Evolutionary conservation across 2,329 filamentous ascomycete genomes (phyloP), one percentile per base, ranked within the genome.

Genomic region (Stemphylium beticola): DNA sequence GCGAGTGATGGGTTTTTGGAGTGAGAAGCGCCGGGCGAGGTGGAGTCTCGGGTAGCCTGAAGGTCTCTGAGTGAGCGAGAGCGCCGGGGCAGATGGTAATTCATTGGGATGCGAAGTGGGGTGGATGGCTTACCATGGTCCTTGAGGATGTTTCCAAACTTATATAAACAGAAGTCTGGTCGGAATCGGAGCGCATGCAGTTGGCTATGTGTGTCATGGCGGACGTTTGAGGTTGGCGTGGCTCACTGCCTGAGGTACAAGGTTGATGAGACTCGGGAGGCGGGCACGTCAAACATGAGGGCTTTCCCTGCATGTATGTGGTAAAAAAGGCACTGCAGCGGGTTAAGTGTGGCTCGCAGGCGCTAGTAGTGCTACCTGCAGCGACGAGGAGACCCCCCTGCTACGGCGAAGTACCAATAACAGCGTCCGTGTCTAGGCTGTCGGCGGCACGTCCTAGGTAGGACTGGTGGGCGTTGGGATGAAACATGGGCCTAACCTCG

Each of bases 151-250:
- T 70, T 72, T 74, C 73, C 49, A 66, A 60, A 42, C 62, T 61
- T 75, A 76, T 75, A 74, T 75, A 75, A 73, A 74, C 64, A 55
- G 65, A 64, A 46, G 66, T 63, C 53, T 62, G 70, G 50, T 69
- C 64, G 62, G 66, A 64, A 47, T 66, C 66, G 38, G 61, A 68
- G 49, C 75, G 72, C 61, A 77, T 75, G 72, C 74, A 76, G 71
- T 74, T 75, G 68, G 75, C 74, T 64, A 77, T 77, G 70, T 77
- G 75, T 74, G 73, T 72, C 74, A 77, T 76, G 71, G 68, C 61
- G 47, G 64, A 40, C 53, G 70, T 73, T 72, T 75, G 70, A 72
- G 65, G 64, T 61, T 64, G 62, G 65, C 57, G 68, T 73, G 63
- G 71, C 64, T 72, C 67, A 68, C 64, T 67, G 68, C 71, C 60